Conservation (phyloP, 768 basidiomycete species). For the Suillus hirtellus region DNA sequence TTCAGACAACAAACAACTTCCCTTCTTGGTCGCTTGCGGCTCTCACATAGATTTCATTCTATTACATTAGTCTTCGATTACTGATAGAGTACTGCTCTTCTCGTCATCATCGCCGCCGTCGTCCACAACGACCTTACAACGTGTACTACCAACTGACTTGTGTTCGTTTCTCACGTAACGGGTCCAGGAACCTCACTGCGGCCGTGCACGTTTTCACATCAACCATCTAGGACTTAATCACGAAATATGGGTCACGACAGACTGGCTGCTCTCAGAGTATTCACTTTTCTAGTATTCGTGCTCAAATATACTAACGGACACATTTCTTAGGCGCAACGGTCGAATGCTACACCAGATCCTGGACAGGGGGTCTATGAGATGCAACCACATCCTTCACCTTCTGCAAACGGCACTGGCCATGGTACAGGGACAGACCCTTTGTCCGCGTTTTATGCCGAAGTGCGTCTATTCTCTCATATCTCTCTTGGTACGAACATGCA, state of each 20-base stretch:
- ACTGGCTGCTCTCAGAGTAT: conserved; percentile 81
- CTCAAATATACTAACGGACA: conserved; percentile 50
- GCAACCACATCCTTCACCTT: conserved; percentile 20
- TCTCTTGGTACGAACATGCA: neutral
- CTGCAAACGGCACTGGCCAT: conserved; percentile 31
- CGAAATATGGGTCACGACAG: conserved; percentile 63
- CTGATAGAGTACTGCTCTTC: neutral
- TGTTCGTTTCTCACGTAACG: conserved; percentile 6
- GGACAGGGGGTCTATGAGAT: conserved; percentile 28
- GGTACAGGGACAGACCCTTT: conserved; percentile 15
- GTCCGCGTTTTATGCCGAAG: conserved; percentile 36
- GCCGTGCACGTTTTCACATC: neutral
- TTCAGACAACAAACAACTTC: neutral
- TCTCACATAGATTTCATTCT: neutral
- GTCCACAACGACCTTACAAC: conserved; percentile 1
- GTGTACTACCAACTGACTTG: neutral
- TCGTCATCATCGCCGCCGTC: neutral
- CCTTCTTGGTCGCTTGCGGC: neutral
- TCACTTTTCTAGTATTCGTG: conserved; percentile 61
- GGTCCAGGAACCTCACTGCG: neutral
- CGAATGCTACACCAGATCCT: conserved; percentile 42
- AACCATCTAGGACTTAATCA: neutral
- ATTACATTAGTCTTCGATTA: neutral
- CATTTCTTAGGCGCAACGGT: conserved; percentile 58
- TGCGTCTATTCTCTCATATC: conserved; percentile 8